These are phyloP conservation scores for Chaetomidium leptoderma DNA, from an alignment of 495 filamentous ascomycete species.

Conservation along the genomic window DNA sequence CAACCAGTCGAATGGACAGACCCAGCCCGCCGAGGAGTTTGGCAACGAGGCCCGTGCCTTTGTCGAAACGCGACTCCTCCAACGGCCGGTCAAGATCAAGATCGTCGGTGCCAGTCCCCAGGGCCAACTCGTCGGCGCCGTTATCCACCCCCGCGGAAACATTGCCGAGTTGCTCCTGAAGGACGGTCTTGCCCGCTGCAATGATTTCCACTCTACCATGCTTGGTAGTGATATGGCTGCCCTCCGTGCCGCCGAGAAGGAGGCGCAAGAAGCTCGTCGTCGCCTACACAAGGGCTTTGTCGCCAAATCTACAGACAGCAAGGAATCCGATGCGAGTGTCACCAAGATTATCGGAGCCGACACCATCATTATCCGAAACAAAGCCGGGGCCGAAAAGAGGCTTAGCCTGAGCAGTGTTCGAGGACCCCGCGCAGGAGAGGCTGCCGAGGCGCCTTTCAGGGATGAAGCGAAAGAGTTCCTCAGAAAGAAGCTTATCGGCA, in stretches of 20 bases:
- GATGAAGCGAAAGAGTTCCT: slow-evolving; percentile 95
- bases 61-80: slow-evolving; percentile 77
- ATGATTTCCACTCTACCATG: slow-evolving; percentile 87
- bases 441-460: slow-evolving; percentile 68
- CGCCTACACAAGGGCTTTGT: slow-evolving; percentile 77
- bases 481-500: slow-evolving; percentile 89
- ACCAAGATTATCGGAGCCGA: slow-evolving; percentile 84
- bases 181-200: slow-evolving; percentile 84
- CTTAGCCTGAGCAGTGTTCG: slow-evolving; percentile 89
- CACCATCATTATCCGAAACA: slow-evolving; percentile 78
- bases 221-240: slow-evolving; percentile 80
- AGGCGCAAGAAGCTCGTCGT: slow-evolving; percentile 66
- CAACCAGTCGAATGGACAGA: slow-evolving; percentile 67
- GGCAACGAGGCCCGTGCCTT: slow-evolving; percentile 82
- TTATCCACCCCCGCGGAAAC: slow-evolving; percentile 84
- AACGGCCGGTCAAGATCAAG: slow-evolving; percentile 75
- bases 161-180: slow-evolving; percentile 85
- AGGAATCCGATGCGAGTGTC: slow-evolving; percentile 71
- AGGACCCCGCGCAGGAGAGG: slow-evolving; percentile 66
- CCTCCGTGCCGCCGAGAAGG: slow-evolving; percentile 81
- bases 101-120: slow-evolving; percentile 84
- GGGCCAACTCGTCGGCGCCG: slow-evolving; percentile 70
- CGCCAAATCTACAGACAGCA: slow-evolving; percentile 52
- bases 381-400: slow-evolving; percentile 78
- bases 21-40: slow-evolving; percentile 78